phyloP scores from a whole-genome alignment of 768 basidiomycete genomes.

The Galerina sulciceps region DNA sequence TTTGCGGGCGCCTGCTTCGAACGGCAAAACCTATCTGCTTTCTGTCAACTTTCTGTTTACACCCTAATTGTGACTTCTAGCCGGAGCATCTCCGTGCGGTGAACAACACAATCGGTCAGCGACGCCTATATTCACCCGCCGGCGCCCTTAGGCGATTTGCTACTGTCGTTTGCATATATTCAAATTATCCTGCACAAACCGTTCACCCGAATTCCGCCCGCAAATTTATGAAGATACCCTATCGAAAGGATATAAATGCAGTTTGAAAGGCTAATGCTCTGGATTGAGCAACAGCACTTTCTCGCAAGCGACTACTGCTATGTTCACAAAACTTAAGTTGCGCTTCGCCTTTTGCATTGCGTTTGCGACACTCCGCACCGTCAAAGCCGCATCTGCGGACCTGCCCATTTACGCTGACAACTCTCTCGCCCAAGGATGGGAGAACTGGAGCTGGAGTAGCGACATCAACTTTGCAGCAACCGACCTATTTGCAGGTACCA shows the following conservation, averaged over 20 bases:
- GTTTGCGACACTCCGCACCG: constrained; percentile 22
- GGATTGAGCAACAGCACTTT: not conserved
- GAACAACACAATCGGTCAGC: too few relatives aligned
- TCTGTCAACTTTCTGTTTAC: too few relatives aligned
- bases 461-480: constrained; percentile 47
- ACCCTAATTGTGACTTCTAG: too few relatives aligned
- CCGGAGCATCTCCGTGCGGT: too few relatives aligned
- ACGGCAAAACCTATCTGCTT: too few relatives aligned
- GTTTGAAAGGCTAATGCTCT: not conserved
- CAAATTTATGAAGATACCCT: not conserved
- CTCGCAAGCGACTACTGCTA: constrained; percentile 6
- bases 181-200: constrained; percentile 24
- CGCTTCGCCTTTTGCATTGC: constrained; percentile 23
- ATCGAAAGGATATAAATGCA: constrained; percentile 2
- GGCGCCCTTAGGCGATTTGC: too few relatives aligned
- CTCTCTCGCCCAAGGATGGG: constrained; percentile 48
- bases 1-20: too few relatives aligned
- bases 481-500: constrained; percentile 43
- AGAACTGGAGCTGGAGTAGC: constrained; percentile 57
- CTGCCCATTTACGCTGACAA: constrained; percentile 45
- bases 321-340: constrained; percentile 20
- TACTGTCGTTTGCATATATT: too few relatives aligned
- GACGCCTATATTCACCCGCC: too few relatives aligned
- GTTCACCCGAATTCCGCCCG: constrained; percentile 31
- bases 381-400: constrained; percentile 33